phyloP scores from a whole-genome alignment of 2,329 filamentous ascomycete species.

The Epichloe aotearoae region DNA sequence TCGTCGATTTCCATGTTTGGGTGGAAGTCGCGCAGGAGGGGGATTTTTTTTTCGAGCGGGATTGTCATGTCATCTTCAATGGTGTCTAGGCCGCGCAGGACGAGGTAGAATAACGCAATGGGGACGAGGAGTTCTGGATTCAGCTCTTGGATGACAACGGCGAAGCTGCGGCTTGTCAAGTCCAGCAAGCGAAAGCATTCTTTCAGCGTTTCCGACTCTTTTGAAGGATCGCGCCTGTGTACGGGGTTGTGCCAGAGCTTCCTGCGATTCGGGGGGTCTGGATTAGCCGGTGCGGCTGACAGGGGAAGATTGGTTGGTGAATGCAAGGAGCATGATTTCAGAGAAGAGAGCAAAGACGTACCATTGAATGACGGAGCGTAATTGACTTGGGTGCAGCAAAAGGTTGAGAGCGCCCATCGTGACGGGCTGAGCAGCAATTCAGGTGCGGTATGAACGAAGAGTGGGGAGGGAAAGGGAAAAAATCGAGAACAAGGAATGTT shows the following conservation, averaged over 20 bases:
- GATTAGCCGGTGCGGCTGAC: background rate
- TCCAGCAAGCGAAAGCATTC: conserved; percentile 80
- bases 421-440: conserved; percentile 9
- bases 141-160: conserved; percentile 86
- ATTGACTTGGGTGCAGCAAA: conserved; percentile 59
- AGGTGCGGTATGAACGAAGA: background rate
- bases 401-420: conserved; percentile 58
- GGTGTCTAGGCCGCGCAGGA: conserved; percentile 87
- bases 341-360: conserved; percentile 25
- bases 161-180: conserved; percentile 84
- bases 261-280: conserved; percentile 34
- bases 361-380: conserved; percentile 84
- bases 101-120: conserved; percentile 82
- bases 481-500: background rate
- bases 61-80: conserved; percentile 98
- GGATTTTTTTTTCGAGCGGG: conserved; percentile 59
- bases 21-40: conserved; percentile 72
- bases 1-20: conserved; percentile 66
- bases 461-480: background rate
- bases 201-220: conserved; percentile 61
- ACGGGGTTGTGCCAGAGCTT: conserved; percentile 95
- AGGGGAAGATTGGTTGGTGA: background rate
- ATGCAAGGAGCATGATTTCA: background rate
- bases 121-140: conserved; percentile 88
- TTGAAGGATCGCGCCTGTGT: conserved; percentile 63